These are phyloP conservation scores for Protea cynaroides DNA, from an alignment of 164 flowering plant genomes.

Conservation along the genomic window DNA sequence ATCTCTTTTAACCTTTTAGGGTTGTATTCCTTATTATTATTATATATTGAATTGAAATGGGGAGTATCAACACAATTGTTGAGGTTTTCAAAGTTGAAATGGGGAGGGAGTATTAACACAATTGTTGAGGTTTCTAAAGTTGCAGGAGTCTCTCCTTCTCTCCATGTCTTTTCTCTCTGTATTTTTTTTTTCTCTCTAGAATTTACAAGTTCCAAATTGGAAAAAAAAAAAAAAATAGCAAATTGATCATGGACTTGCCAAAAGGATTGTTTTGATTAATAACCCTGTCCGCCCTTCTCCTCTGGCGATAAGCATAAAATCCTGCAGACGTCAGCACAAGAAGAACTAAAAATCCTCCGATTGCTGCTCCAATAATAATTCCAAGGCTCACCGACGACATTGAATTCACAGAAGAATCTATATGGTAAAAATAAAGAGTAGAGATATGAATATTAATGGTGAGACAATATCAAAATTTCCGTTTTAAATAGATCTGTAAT, in stretches of 20 bases:
- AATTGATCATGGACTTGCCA: constrained; percentile 19
- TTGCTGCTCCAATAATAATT: constrained; percentile 37
- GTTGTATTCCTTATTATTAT: no score
- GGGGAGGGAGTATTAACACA: no score
- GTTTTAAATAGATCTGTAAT: neutral
- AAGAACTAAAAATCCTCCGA: constrained; percentile 34
- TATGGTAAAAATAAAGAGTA: neutral
- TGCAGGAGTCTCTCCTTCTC: no score
- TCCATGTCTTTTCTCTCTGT: no score
- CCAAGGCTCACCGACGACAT: constrained; percentile 26
- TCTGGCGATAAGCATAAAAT: constrained; percentile 30
- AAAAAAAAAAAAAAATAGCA: no score
- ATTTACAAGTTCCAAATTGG: no score
- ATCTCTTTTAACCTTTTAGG: no score
- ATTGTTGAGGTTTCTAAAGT: no score
- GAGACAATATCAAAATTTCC: constrained; percentile 1
- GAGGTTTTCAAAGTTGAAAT: no score
- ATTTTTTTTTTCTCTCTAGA: no score
- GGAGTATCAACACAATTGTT: no score
- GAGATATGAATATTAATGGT: neutral
- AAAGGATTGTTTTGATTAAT: constrained; percentile 29
- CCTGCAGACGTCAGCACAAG: constrained; percentile 26
- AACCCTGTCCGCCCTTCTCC: constrained; percentile 34
- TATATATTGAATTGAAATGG: no score
- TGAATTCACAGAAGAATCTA: constrained; percentile 12